Evolutionary conservation across 108 stramenopile species (phyloP).

Genomic region (Hondaea fermentalgiana): DNA sequence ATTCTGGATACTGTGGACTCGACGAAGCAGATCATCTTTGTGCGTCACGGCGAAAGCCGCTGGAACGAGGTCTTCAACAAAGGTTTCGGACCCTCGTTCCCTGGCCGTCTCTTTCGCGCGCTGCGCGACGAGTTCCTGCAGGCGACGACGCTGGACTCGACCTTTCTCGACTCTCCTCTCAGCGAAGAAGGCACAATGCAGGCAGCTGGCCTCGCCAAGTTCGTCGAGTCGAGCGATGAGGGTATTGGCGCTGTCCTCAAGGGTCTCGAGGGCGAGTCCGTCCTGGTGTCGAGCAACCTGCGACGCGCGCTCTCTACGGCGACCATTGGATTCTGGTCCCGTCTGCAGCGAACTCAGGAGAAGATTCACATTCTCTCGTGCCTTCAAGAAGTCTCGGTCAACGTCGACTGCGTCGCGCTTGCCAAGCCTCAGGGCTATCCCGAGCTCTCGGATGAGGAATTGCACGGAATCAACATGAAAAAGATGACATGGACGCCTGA

Average conservation of each 20-base stretch:
- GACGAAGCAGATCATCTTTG: constrained; percentile 25
- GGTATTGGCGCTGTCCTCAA: not conserved
- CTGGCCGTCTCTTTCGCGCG: not conserved
- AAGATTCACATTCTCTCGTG: constrained; percentile 23
- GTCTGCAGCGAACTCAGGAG: constrained; percentile 19
- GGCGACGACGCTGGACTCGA: not conserved
- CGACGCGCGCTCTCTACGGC: constrained; percentile 25
- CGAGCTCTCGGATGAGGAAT: constrained; percentile 20
- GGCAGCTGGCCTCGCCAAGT: constrained; percentile 25
- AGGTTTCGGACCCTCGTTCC: not conserved
- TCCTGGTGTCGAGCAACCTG: constrained; percentile 15
- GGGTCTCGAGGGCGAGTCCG: not conserved
- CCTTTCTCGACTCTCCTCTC: constrained; percentile 28
- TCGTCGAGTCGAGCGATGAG: not conserved
- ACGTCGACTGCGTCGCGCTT: constrained; percentile 21
- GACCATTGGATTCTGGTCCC: constrained; percentile 19
- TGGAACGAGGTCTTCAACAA: constrained; percentile 28
- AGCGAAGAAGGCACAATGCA: constrained; percentile 23
- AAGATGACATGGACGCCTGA: not conserved
- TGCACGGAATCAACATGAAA: not conserved
- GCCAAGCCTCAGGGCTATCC: constrained; percentile 16
- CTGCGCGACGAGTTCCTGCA: not conserved
- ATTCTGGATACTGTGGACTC: not conserved
- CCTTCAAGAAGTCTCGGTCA: constrained; percentile 25
- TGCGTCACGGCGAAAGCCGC: constrained; percentile 26